Evolutionary conservation across 2,329 filamentous ascomycete genomes (phyloP).

Genomic region (Colletotrichum brevisporum): DNA sequence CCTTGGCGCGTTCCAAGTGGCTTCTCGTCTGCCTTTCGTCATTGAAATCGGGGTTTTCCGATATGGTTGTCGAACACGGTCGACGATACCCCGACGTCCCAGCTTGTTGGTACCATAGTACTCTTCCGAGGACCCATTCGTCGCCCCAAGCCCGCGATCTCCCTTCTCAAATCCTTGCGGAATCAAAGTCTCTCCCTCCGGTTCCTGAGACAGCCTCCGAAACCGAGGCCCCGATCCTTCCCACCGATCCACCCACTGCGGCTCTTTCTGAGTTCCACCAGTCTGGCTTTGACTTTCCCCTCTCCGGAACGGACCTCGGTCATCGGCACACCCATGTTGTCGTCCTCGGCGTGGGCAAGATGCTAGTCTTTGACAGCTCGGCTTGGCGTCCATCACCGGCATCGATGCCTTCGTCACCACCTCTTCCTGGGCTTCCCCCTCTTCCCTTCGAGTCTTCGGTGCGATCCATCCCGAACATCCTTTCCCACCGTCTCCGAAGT

Average conservation of each 20-base stretch:
- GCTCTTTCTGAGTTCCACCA: slow-evolving; percentile 30
- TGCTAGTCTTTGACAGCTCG: neutral
- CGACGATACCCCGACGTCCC: neutral
- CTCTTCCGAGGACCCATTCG: neutral
- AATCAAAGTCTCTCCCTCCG: neutral
- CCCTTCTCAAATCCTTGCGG: neutral
- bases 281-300: slow-evolving; percentile 7
- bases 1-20: neutral
- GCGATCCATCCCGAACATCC: neutral
- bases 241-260: neutral
- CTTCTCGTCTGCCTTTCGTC: neutral
- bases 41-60: neutral
- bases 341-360: neutral
- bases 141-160: neutral
- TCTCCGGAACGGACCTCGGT: neutral
- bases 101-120: neutral
- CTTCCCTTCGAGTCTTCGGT: neutral
- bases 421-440: neutral
- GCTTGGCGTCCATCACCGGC: neutral
- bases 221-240: neutral
- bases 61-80: neutral
- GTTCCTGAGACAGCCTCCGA: neutral
- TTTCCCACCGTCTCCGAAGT: neutral
- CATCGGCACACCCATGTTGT: neutral
- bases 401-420: neutral